Base-by-base conservation (phyloP, 129 eudicot genomes). In the Escallonia rubra region DNA sequence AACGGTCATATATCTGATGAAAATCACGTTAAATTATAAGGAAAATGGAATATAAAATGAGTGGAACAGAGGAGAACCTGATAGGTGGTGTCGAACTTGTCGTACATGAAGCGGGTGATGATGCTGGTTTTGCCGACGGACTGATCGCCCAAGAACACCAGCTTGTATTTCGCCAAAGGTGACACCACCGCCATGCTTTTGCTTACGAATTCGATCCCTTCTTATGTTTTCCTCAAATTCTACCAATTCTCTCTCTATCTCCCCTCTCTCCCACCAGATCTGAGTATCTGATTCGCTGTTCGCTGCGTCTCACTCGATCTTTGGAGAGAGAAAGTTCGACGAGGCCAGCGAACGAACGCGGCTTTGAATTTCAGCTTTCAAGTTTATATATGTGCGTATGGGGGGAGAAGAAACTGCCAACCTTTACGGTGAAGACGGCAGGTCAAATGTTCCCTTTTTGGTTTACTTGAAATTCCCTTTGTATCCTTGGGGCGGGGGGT, bases 71-170 rank as follows among this genome's bases (percentile, higher is more conserved):
- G 34, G 34, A 39, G 43, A 74, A 86, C 90, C 90, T 83, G 95
- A 77, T 90, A 89, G 45, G 90, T 86, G 64, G 85, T 77, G 72
- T 90, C 96, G 72, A 90, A 90, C 81, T 90, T 90, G 61, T 90
- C 95, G 65, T 86, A 90, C 90, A 83, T 86, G 61, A 90, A 90
- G 59, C 95, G 91, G 64, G 90, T 90, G 73, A 90, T 86, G 67
- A 90, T 86, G 87, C 96, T 86, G 23, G 95, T 90, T 83, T 90
- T 90, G 41, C 96, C 96, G 41, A 86, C 96, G 56, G 96, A 90
- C 77, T 90, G 88, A 83, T 90, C 96, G 50, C 96, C 96, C 61
- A 90, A 68, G 62, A 90, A 86, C 60, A 84, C 95, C 41, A 90
- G 71, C 73, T 90, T 90, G 79, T 79, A 87, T 79, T 90, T 90